Evolutionary conservation across 805 yeast species (phyloP).

Genomic region (Starmerella bombicola): DNA sequence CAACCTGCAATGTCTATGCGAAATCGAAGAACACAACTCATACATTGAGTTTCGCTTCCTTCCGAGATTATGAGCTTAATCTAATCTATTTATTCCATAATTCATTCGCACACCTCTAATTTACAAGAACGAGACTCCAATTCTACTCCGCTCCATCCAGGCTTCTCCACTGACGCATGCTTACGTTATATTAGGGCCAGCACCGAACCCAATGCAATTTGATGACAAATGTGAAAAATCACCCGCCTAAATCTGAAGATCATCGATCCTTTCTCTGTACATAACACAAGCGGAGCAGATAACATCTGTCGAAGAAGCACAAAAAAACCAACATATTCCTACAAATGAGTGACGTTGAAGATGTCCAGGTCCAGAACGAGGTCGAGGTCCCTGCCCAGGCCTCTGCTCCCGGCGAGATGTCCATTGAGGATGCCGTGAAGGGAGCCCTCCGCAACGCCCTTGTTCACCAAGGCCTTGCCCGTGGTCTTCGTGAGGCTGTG

Average conservation of each 20-base stretch:
- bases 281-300: constrained; percentile 24
- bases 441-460: constrained; percentile 96
- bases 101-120: no score
- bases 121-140: no score
- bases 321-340: not conserved
- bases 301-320: constrained; percentile 26
- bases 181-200: no score
- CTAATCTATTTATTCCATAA: not conserved
- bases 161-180: no score
- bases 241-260: not conserved
- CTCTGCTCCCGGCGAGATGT: constrained; percentile 75
- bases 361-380: constrained; percentile 39
- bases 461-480: constrained; percentile 96
- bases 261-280: not conserved
- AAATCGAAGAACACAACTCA: constrained; percentile 23
- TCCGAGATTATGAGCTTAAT: constrained; percentile 5
- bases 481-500: constrained; percentile 99
- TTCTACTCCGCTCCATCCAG: no score
- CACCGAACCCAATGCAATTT: not conserved
- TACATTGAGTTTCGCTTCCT: constrained; percentile 26
- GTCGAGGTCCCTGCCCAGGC: constrained; percentile 67
- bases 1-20: constrained; percentile 37
- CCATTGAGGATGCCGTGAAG: constrained; percentile 97
- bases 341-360: constrained; percentile 83
- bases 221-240: constrained; percentile 9